Evolutionary conservation across 2,329 filamentous ascomycete genomes (phyloP), one percentile per base, ranked within the genome.

Genomic region (Gyromitra esculenta): DNA sequence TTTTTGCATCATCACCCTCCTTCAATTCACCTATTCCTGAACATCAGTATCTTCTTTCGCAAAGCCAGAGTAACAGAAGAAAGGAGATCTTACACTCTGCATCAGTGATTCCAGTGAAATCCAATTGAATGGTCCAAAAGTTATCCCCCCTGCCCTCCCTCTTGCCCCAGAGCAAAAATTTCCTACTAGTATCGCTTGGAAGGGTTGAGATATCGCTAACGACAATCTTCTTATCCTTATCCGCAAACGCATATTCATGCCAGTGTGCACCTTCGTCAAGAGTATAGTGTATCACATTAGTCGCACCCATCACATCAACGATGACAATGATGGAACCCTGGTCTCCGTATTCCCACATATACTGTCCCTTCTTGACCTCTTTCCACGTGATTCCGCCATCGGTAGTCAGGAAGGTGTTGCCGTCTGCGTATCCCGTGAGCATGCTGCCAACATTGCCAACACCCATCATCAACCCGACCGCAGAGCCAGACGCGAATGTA

Each of bases 291-390:
- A 94, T 85, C 0, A 86, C 84, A 79, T 91, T 91, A 3, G 91
- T 93, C 66, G 89, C 86, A 67, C 87, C 87, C 13, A 88, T 87
- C 73, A 93, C 89, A 81, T 91, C 89, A 25, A 95, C 94, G 63
- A 99, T 91, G 54, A 97, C 93, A 77, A 98, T 89, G 81, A 98
- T 91, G 5, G 93, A 96, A 37, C 96, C 96, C 83, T 97, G 93
- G 81, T 99, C 96, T 75, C 96, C 96, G 82, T 93, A 97, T 81
- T 97, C 93, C 93, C 94, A 99, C 81, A 92, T 91, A 86, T 94
- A 97, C 45, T 88, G 88, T 5, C 96, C 96, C 84, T 96, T 94
- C 84, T 92, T 95, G 77, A 95, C 90, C 75, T 90, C 89, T 79
- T 87, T 90, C 96, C 96, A 99, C 50, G 86, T 92, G 66, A 98